Evolutionary conservation across 2,329 filamentous ascomycete genomes (phyloP), one percentile per base, ranked within the genome.

Genomic region (Trichoderma guizhouense): DNA sequence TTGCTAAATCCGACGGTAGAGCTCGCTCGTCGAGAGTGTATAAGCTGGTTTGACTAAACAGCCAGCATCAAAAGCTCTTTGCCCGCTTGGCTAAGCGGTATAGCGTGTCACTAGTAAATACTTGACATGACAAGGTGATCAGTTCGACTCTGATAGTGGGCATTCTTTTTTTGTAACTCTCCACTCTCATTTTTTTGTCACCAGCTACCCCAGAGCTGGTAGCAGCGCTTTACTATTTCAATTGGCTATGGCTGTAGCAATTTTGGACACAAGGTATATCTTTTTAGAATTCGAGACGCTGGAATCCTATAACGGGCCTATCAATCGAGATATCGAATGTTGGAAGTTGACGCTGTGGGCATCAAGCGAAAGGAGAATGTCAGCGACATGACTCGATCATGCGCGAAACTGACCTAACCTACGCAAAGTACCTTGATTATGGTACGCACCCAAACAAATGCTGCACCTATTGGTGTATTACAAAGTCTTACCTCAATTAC

Each of bases 61-160:
- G 11, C n/a, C 7, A 3, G 8, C 6, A 18, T 2, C 53, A 62
- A 36, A 15, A 63, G 36, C 60, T 53, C 34, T 55, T 43, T 26
- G 71, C 71, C 71, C 67, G 61, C 67, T 72, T 72, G 71, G 71
- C 71, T 72, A 67, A 72, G 68, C 65, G 71, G 71, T 72, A 72
- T 67, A 72, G 71, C 71, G 71, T 72, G 71, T 72, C 68, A 73
- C 71, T 68, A 71, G 71, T 73, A 73, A 63, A 26, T 53, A 34
- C 55, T 53, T 63, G 72, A 71, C 69, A 73, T 71, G 71, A 72
- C 69, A 72, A 72, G 66, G 71, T 72, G 47, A 72, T 71, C 67
- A 70, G 71, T 72, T 72, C 71, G 72, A 73, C 65, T 73, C 72
- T 71, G 63, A 71, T 73, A 71, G 68, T 62, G 68, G 68, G 68